Base-by-base conservation (phyloP, 2,329 filamentous ascomycete genomes). In the Pseudocercospora fuligena region DNA sequence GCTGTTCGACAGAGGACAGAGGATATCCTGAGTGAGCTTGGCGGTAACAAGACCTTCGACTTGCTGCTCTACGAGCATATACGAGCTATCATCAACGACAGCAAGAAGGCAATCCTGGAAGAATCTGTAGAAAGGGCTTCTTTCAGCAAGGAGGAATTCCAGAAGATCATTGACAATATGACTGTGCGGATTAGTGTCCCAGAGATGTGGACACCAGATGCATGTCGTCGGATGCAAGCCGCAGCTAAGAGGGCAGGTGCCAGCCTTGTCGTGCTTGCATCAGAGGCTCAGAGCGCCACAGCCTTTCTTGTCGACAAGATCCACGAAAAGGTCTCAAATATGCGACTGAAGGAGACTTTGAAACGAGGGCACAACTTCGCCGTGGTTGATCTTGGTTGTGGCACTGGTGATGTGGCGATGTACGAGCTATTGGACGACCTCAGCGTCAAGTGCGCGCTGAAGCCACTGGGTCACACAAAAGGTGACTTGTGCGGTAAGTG, bases 221-320 rank as follows among this genome's bases (percentile, higher is more conserved):
- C 65, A 2, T 58, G 61, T 16, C 21, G 57, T 1, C 40, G 54
- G 1, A 70, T 71, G 67, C 68, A 70, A 21, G 8, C 40, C 1
- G 68, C 70, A 4, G 66, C 68, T 1, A 65, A 66, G 23, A 29
- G 27, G 1, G 65, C 70, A 29, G 68, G 68, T 3, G 5, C 69
- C 8, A 3, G 21, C 1, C 19, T 69, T 2, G 63, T 61, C 3
- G 51, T 63, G 2, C 63, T 72, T 1, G 62, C 65, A 8, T 66
- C 60, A 4, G 70, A 72, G 47, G 66, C 68, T 1, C 51, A 66
- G 21, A 66, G 66, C 36, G 70, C 66, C 4, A 60, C 70, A 11
- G 66, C 70, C 12, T 66, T 66, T 33, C 40, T 67, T 1, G 23
- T 69, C 23, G 36, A 72, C n/a, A 57, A 33, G 8, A 40, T 58